Evolutionary conservation across 345 rosid species (phyloP).

Genomic region (Brassica nigra): DNA sequence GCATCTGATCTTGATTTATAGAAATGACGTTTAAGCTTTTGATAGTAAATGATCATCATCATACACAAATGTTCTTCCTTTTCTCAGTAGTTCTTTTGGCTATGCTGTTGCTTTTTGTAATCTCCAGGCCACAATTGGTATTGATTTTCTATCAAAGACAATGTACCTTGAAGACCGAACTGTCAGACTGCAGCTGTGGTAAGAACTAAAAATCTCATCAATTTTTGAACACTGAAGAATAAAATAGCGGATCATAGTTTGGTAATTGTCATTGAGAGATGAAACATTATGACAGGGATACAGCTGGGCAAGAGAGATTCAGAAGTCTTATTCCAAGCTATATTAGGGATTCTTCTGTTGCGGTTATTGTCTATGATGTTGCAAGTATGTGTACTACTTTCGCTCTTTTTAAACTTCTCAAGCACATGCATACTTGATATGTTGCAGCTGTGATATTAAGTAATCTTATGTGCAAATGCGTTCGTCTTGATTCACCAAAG

Average conservation of each 20-base stretch:
- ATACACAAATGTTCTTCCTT: neutral
- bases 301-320: slow-evolving; percentile 87
- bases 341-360: slow-evolving; percentile 86
- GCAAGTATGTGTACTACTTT: slow-evolving; percentile 56
- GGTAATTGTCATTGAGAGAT: neutral
- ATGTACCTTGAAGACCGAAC: slow-evolving; percentile 93
- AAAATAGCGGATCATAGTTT: neutral
- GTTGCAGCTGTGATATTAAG: neutral
- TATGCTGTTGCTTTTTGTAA: slow-evolving; percentile 11
- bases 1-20: no score
- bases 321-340: slow-evolving; percentile 93
- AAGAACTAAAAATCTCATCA: slow-evolving; percentile 11
- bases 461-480: neutral
- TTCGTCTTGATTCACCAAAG: neutral
- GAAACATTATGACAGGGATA: slow-evolving; percentile 58
- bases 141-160: slow-evolving; percentile 83
- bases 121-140: slow-evolving; percentile 80
- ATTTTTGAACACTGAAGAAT: neutral
- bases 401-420: neutral
- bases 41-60: neutral
- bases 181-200: slow-evolving; percentile 80
- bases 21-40: neutral
- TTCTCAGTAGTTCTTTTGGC: slow-evolving; percentile 10
- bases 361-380: slow-evolving; percentile 87
- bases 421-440: neutral